Evolutionary conservation across 2,329 filamentous ascomycete species (phyloP).

Genomic region (Colletotrichum euphorbiae): DNA sequence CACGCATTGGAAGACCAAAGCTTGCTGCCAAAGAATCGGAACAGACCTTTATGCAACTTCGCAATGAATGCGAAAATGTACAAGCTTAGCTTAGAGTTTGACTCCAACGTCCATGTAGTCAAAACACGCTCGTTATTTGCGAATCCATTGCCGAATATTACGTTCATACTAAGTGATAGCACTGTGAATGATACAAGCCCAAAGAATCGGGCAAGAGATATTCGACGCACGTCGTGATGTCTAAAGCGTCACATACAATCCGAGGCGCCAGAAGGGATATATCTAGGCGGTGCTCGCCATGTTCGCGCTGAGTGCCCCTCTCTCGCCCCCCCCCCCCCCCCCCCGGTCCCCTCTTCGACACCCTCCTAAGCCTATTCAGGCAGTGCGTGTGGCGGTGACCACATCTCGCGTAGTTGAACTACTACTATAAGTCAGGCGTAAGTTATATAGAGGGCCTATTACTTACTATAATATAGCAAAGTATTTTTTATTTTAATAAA

Average conservation of each 20-base stretch:
- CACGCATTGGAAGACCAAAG: background rate
- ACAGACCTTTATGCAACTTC: constrained; percentile 12
- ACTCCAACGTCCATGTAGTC: constrained; percentile 12
- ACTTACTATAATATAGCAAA: no score
- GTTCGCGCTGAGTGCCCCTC: no score
- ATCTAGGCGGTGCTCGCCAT: background rate
- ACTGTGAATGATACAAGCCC: background rate
- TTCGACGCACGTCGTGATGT: background rate
- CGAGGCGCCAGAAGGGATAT: background rate
- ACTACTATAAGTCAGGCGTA: no score
- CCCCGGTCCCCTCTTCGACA: no score
- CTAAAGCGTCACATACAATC: background rate
- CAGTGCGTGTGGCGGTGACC: no score
- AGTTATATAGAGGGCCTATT: no score
- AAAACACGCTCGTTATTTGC: constrained; percentile 34
- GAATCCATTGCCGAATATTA: background rate
- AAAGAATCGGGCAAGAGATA: background rate
- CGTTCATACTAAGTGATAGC: background rate
- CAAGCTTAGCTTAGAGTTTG: constrained; percentile 24
- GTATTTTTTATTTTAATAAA: no score
- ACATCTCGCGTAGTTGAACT: no score
- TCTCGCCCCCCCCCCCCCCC: no score
- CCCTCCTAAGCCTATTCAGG: no score
- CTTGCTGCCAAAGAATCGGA: background rate
- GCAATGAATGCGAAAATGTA: constrained; percentile 19